These are phyloP conservation scores for Mortierella sp. DNA, from an alignment of 371 early-diverging fungal genomes.

Conservation along the genomic window DNA sequence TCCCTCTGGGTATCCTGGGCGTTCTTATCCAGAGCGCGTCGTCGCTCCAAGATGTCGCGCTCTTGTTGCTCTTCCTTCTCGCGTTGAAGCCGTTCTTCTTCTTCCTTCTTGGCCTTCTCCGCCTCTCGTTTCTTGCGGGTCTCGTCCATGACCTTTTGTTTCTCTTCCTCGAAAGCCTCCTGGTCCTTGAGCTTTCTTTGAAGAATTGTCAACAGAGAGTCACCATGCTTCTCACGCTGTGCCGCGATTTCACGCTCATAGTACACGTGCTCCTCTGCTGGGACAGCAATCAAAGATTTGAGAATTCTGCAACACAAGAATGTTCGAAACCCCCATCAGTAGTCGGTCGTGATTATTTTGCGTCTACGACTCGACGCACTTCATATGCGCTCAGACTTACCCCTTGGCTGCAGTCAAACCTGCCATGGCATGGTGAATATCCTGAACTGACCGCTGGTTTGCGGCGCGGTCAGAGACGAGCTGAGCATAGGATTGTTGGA, in stretches of 20 bases:
- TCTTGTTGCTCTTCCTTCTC: constrained; percentile 55
- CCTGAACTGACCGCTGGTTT: constrained; percentile 64
- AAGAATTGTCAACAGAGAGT: constrained; percentile 67
- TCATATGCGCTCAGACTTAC: constrained; percentile 12
- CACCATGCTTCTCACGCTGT: constrained; percentile 74
- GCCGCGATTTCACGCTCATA: constrained; percentile 73
- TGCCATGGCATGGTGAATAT: constrained; percentile 67
- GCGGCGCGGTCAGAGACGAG: constrained; percentile 76
- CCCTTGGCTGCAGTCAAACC: constrained; percentile 63
- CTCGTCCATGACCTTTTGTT: constrained; percentile 57
- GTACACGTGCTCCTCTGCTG: constrained; percentile 60
- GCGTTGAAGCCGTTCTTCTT: constrained; percentile 47
- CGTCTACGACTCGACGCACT: not conserved
- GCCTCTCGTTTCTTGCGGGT: constrained; percentile 64
- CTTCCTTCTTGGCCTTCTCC: constrained; percentile 56
- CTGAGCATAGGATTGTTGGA: constrained; percentile 87
- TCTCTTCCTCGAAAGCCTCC: constrained; percentile 62
- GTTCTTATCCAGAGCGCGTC: constrained; percentile 57
- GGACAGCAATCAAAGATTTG: constrained; percentile 61
- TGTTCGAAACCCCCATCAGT: not conserved
- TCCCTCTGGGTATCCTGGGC: constrained; percentile 49
- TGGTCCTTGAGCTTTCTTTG: constrained; percentile 71
- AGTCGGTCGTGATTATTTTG: too few relatives aligned
- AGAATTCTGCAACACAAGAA: constrained; percentile 54
- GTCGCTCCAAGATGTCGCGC: constrained; percentile 50